Evolutionary conservation across 306 rosid genomes (phyloP), one percentile per base, ranked within the genome.

Genomic region (Inga laurina): DNA sequence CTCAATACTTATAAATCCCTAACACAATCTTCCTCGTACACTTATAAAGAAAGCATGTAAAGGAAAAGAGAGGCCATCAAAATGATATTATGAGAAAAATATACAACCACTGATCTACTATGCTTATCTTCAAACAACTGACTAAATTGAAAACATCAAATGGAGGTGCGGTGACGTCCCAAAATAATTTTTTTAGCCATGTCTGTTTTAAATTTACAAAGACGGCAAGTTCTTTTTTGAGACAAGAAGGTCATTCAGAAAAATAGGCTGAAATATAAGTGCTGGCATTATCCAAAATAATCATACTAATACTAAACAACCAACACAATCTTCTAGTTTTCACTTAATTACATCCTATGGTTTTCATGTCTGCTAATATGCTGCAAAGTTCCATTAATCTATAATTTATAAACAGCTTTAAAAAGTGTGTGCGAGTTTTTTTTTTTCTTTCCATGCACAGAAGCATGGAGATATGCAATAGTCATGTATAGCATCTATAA

Each of bases 1-100:
- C 21, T 21, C 77, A 48, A 57, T 39, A 51, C 78, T 51, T 22
- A 51, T 49, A 69, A 88, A 34, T 43, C 59, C 66, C 14, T 56
- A 35, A 65, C 54, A 27, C 27, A 27, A 27, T 27, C 27, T 27
- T 27, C 22, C 9, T 66, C 69, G 44, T n/a, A 49, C 59, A 77
- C 34, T 43, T 72, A 12, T 41, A 82, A 18, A 68, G 73, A 68
- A 68, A 64, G 41, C 21, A 27, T 35, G 24, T n/a, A 3, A 54
- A 48, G 51, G 56, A 67, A 85, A 59, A 51, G 57, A 56, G 37
- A 78, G 67, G 72, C 4, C 41, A 56, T 19, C 24, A 37, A 54
- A 52, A 59, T 74, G 59, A 77, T 21, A 16, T 39, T 61, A 59
- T 15, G 7, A 10, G 27, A 59, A 81, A 72, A 77, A 11, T 21